These are phyloP conservation scores for Magnolia changhungtana DNA, from an alignment of 164 flowering plant genomes.

Conservation along the genomic window DNA sequence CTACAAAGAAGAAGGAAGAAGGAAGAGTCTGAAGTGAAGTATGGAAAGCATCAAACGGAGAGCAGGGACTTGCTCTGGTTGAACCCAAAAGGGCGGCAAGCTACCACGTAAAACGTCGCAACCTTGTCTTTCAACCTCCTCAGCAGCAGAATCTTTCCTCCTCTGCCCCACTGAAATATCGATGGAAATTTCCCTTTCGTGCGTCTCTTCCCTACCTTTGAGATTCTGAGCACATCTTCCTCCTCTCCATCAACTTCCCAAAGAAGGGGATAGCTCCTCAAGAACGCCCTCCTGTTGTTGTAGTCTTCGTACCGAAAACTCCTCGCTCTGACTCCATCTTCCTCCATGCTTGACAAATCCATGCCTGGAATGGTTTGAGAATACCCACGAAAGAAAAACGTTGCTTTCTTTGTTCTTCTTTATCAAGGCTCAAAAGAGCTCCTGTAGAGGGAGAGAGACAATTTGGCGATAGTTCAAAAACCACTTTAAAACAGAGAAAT, in stretches of 20 bases:
- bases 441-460: neutral
- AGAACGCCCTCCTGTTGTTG: slow-evolving; percentile 40
- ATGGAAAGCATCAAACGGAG: neutral
- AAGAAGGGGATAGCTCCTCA: slow-evolving; percentile 54
- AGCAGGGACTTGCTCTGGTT: slow-evolving; percentile 23
- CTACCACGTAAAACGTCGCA: slow-evolving; percentile 23
- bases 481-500: neutral
- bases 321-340: slow-evolving; percentile 23
- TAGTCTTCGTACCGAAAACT: slow-evolving; percentile 46
- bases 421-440: neutral
- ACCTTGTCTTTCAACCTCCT: slow-evolving; percentile 40
- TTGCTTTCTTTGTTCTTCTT: neutral
- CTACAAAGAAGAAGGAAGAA: neutral
- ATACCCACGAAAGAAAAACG: neutral
- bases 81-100: slow-evolving; percentile 34
- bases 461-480: neutral
- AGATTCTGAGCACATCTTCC: neutral
- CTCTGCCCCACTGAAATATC: slow-evolving; percentile 36
- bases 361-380: neutral
- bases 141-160: slow-evolving; percentile 28
- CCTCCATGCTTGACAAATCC: slow-evolving; percentile 3
- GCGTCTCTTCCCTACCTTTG: slow-evolving; percentile 1
- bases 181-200: slow-evolving; percentile 29
- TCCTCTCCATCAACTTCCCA: slow-evolving; percentile 24
- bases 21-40: neutral